These are phyloP conservation scores for Xylariaceae sp. DNA, from an alignment of 2,329 filamentous ascomycete species.

Conservation along the genomic window DNA sequence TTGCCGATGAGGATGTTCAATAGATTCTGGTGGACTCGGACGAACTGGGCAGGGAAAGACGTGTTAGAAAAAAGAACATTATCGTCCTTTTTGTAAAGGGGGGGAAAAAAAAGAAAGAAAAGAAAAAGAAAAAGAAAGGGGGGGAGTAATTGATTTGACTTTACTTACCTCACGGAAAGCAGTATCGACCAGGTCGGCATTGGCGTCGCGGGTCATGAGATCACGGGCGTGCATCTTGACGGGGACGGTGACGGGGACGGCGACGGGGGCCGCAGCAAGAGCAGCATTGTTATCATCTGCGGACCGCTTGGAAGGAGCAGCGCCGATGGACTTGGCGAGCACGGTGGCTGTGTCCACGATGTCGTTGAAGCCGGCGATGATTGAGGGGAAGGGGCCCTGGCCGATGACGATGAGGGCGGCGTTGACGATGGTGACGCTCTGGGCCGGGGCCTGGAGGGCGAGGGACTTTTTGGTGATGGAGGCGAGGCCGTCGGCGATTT, in stretches of 20 bases:
- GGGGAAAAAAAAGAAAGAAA: no score
- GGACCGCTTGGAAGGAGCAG: neutral
- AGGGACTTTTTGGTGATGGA: slow-evolving; percentile 11
- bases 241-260: no score
- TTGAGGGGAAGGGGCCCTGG: slow-evolving; percentile 7
- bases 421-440: slow-evolving; percentile 14
- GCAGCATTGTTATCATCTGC: slow-evolving; percentile 1
- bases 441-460: slow-evolving; percentile 11
- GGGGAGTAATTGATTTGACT: neutral
- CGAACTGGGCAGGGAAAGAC: neutral
- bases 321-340: slow-evolving; percentile 2
- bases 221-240: slow-evolving; percentile 6
- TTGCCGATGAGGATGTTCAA: slow-evolving; percentile 16
- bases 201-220: slow-evolving; percentile 3
- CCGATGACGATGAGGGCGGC: slow-evolving; percentile 10
- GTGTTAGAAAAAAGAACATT: neutral
- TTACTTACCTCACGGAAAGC: slow-evolving; percentile 14
- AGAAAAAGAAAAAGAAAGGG: no score
- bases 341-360: slow-evolving; percentile 12
- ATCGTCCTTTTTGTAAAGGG: no score
- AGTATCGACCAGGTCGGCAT: slow-evolving; percentile 12
- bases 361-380: slow-evolving; percentile 12
- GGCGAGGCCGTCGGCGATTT: slow-evolving; percentile 12
- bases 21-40: neutral
- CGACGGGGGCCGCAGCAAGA: no score